These are phyloP conservation scores for Cucumis sativus DNA, from an alignment of 306 rosid genomes.

Conservation along the genomic window DNA sequence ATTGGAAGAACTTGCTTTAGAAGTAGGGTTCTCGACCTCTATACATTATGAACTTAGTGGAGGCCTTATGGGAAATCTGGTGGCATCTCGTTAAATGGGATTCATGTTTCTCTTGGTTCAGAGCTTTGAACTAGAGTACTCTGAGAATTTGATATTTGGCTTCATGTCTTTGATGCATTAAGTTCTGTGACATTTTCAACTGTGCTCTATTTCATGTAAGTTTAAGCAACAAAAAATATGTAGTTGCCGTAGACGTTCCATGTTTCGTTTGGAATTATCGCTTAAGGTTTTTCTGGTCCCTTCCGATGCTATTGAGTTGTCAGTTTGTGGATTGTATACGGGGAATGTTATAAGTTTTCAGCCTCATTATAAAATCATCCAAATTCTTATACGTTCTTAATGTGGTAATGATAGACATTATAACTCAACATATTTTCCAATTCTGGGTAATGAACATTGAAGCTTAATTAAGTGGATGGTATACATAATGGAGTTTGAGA, in stretches of 20 bases:
- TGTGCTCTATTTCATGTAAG: not conserved
- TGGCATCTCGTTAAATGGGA: conserved; percentile 38
- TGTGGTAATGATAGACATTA: not conserved
- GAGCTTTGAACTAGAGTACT: not conserved
- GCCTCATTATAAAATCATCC: not conserved
- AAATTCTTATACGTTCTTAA: not conserved
- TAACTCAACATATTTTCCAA: not conserved
- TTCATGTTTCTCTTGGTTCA: not conserved
- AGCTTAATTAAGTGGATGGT: not conserved
- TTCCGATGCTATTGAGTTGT: not conserved
- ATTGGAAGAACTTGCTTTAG: conserved; percentile 66
- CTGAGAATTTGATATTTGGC: not conserved
- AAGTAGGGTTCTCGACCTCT: conserved; percentile 69
- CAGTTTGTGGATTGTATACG: not conserved
- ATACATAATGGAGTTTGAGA: not conserved
- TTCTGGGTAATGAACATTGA: not conserved
- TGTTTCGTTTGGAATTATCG: not conserved
- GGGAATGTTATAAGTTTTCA: not conserved
- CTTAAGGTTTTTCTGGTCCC: not conserved
- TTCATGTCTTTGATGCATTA: conserved; percentile 1
- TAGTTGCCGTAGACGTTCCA: not conserved
- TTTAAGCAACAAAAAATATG: not conserved
- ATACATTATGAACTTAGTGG: conserved; percentile 69
- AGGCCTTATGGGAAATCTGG: conserved; percentile 85
- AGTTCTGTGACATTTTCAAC: not conserved